A percentile compares a stretch with the other conserved stretches of the same genome.
These are phyloP conservation scores for Penicillium paxilli DNA, from an alignment of 495 filamentous ascomycete genomes.

Conservation along the genomic window DNA sequence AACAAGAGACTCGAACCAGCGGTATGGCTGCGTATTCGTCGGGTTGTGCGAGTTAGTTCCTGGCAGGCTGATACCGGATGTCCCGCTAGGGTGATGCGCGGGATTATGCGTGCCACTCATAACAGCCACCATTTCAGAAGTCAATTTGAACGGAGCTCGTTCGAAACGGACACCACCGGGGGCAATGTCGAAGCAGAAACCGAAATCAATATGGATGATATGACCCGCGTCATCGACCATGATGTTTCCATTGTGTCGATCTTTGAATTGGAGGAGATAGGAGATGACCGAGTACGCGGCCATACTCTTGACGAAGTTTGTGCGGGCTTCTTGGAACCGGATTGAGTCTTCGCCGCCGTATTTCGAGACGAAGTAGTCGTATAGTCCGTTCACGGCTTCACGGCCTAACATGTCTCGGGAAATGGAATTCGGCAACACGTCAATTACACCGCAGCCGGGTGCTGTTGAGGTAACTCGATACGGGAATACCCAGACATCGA, in stretches of 20 bases:
- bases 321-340: slow-evolving; percentile 90
- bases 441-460: slow-evolving; percentile 96
- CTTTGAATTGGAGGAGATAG: slow-evolving; percentile 97
- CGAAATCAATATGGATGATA: slow-evolving; percentile 98
- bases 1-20: slow-evolving; percentile 94
- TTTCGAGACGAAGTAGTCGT: slow-evolving; percentile 96
- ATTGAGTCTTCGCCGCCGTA: slow-evolving; percentile 95
- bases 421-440: slow-evolving; percentile 95
- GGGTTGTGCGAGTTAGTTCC: slow-evolving; percentile 41
- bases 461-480: slow-evolving; percentile 98
- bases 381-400: slow-evolving; percentile 94
- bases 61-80: slow-evolving; percentile 31
- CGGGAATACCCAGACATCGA: slow-evolving; percentile 96
- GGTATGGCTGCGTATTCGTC: slow-evolving; percentile 81
- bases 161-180: slow-evolving; percentile 96
- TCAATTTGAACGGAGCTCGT: slow-evolving; percentile 97
- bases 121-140: slow-evolving; percentile 94
- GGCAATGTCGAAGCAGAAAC: slow-evolving; percentile 99
- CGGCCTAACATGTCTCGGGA: slow-evolving; percentile 98
- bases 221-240: slow-evolving; percentile 98
- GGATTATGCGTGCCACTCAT: slow-evolving; percentile 77
- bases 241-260: slow-evolving; percentile 99
- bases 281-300: slow-evolving; percentile 99
- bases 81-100: slow-evolving; percentile 28
- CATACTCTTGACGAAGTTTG: slow-evolving; percentile 99